Evolutionary conservation across 768 basidiomycete genomes (phyloP).

Genomic region (Dacryopinax primogenitus): DNA sequence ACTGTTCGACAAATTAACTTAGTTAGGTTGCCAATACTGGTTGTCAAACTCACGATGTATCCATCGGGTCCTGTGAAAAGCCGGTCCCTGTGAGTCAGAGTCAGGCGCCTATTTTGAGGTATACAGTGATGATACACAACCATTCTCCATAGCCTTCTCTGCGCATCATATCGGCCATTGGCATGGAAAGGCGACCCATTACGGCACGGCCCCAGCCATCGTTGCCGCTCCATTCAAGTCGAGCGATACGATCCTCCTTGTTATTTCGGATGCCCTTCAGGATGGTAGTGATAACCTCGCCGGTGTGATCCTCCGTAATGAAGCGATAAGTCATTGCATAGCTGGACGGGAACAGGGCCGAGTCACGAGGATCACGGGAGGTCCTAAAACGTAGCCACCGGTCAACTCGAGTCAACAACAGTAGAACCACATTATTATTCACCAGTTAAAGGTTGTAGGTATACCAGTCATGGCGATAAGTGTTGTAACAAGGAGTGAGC

Average conservation of each 20-base stretch:
- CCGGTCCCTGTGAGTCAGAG: constrained; percentile 47
- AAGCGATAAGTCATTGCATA: constrained; percentile 67
- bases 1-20: not conserved
- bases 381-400: constrained; percentile 38
- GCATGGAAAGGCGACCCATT: constrained; percentile 66
- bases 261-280: constrained; percentile 64
- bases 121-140: constrained; percentile 15
- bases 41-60: constrained; percentile 23
- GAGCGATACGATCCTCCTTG: constrained; percentile 79
- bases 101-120: constrained; percentile 17
- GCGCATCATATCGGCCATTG: constrained; percentile 73
- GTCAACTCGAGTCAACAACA: not conserved
- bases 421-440: not conserved
- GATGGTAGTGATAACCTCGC: constrained; percentile 41
- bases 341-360: constrained; percentile 49
- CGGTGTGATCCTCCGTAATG: constrained; percentile 72
- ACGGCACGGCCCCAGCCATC: constrained; percentile 74
- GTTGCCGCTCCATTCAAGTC: constrained; percentile 73
- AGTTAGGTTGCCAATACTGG: not conserved
- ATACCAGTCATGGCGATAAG: not conserved
- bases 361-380: constrained; percentile 45
- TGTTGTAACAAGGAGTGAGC: not conserved
- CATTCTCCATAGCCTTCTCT: constrained; percentile 37
- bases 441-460: not conserved
- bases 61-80: constrained; percentile 67